Conservation (phyloP, 1,284 basidiomycete species). For the Exsudoporus floridanus region DNA sequence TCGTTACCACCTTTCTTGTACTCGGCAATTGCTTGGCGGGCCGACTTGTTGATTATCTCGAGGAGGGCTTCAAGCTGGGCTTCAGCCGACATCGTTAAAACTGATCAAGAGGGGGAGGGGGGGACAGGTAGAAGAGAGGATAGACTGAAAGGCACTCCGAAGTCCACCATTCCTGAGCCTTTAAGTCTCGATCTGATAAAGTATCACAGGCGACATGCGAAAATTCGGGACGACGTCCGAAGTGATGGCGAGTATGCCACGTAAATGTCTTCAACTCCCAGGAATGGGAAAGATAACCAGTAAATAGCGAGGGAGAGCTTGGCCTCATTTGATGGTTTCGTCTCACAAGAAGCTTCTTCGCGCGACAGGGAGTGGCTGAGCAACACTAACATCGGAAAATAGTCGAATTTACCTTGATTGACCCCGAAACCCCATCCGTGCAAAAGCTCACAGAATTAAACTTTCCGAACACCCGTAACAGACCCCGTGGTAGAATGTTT, state of each 20-base stretch:
- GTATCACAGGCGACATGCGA: background rate
- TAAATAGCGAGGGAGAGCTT: background rate
- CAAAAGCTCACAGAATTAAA: no score
- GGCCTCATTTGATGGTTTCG: constrained; percentile 10
- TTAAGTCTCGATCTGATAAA: constrained; percentile 1
- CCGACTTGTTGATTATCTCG: constrained; percentile 26
- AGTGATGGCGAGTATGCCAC: background rate
- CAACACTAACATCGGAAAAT: background rate
- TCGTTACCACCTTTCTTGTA: constrained; percentile 26
- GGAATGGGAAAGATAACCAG: constrained; percentile 3
- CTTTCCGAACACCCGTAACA: no score
- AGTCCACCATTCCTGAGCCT: background rate
- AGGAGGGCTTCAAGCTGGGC: constrained; percentile 27
- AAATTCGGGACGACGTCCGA: background rate
- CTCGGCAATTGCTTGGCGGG: constrained; percentile 29
- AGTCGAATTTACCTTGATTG: background rate
- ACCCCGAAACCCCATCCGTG: background rate
- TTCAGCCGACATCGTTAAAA: constrained; percentile 24
- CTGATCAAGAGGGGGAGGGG: background rate
- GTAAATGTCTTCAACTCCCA: constrained; percentile 4
- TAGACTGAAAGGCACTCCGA: background rate
- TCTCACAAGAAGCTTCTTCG: constrained; percentile 10
- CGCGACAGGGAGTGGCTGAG: background rate
- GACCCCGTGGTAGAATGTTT: no score
- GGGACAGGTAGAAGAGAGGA: background rate